phyloP scores from a whole-genome alignment of 495 filamentous ascomycete species.

The Penicillium verhagenii region DNA sequence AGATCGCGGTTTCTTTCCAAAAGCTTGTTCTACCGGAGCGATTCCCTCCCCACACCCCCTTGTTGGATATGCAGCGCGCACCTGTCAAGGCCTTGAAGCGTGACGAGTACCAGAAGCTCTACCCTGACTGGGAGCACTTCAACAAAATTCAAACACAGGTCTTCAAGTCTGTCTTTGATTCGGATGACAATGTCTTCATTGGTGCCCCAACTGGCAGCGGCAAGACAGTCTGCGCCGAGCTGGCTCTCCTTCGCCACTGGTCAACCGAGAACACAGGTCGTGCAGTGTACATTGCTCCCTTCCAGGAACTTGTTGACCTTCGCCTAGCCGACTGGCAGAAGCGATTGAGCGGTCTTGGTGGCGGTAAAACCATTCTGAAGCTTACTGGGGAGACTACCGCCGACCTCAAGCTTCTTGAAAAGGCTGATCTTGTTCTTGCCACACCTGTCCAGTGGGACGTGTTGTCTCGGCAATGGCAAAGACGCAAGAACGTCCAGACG shows the following conservation, averaged over 20 bases:
- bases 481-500: conserved; percentile 89
- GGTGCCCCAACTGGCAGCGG: conserved; percentile 89
- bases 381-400: conserved; percentile 90
- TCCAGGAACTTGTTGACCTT: conserved; percentile 88
- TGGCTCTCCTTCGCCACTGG: conserved; percentile 91
- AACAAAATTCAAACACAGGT: conserved; percentile 98
- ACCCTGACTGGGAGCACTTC: conserved; percentile 83
- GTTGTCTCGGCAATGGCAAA: conserved; percentile 91
- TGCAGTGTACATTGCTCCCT: conserved; percentile 93
- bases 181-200: conserved; percentile 90
- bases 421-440: conserved; percentile 87
- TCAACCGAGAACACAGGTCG: conserved; percentile 63
- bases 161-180: conserved; percentile 86
- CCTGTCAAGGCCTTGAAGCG: conserved; percentile 85
- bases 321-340: conserved; percentile 79
- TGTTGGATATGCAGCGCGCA: conserved; percentile 87
- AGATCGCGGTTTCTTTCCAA: conserved; percentile 88
- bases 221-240: conserved; percentile 95
- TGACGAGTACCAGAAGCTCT: conserved; percentile 77
- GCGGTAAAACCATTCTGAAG: conserved; percentile 91
- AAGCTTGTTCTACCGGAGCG: conserved; percentile 92
- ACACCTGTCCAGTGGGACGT: conserved; percentile 96
- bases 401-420: conserved; percentile 85
- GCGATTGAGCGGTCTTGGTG: conserved; percentile 66
- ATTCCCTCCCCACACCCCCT: conserved; percentile 88